Evolutionary conservation across 164 flowering plant species (phyloP).

Genomic region (Buxus sempervirens): DNA sequence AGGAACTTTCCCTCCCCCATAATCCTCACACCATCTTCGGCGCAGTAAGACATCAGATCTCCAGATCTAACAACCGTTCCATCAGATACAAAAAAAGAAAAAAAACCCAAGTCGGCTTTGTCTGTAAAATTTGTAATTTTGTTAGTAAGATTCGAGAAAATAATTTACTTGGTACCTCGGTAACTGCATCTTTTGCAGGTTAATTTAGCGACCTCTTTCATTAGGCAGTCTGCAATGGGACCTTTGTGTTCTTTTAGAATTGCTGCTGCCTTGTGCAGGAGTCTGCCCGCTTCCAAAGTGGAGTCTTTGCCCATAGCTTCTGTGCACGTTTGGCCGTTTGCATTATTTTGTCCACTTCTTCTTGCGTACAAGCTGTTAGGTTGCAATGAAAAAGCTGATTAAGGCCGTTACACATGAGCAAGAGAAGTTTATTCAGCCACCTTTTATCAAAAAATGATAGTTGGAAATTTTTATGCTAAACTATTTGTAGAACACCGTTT

Average conservation of each 20-base stretch:
- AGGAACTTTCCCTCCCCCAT: slow-evolving; percentile 84
- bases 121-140: too few relatives aligned
- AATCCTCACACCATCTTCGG: slow-evolving; percentile 97
- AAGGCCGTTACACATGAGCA: too few relatives aligned
- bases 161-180: slow-evolving; percentile 72
- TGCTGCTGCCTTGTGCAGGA: slow-evolving; percentile 95
- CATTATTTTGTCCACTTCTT: slow-evolving; percentile 92
- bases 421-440: too few relatives aligned
- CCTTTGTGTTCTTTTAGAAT: slow-evolving; percentile 83
- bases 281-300: slow-evolving; percentile 98
- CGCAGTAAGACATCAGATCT: slow-evolving; percentile 83
- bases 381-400: not conserved
- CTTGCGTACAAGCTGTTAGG: slow-evolving; percentile 87
- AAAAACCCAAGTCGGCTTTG: too few relatives aligned
- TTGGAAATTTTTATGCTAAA: too few relatives aligned
- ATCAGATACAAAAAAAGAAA: not conserved
- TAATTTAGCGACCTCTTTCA: slow-evolving; percentile 96
- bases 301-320: slow-evolving; percentile 90
- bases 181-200: slow-evolving; percentile 95
- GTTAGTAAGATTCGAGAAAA: not conserved
- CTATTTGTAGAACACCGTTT: too few relatives aligned
- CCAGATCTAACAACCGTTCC: slow-evolving; percentile 98
- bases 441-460: too few relatives aligned
- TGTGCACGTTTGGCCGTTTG: slow-evolving; percentile 77
- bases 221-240: slow-evolving; percentile 91